A percentile compares a stretch with the other conserved stretches of the same genome.
Conservation (phyloP, 805 yeast genomes). For the Cyberlindnera euphorbiae region DNA sequence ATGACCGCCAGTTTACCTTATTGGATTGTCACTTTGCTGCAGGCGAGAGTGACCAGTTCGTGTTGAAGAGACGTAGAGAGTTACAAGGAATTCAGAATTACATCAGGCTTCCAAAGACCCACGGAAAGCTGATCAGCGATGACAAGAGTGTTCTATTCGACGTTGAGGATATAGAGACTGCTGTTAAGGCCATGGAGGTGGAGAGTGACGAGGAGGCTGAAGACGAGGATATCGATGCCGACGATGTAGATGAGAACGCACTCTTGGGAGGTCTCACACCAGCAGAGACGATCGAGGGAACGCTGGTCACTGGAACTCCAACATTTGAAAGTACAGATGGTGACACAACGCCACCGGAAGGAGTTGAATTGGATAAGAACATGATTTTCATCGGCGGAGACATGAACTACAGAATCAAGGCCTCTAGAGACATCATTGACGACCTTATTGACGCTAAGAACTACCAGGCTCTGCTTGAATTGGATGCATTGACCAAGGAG, state of each 20-base stretch:
- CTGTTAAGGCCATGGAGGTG: constrained; percentile 7
- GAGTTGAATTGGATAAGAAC: constrained; percentile 17
- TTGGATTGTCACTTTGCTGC: constrained; percentile 53
- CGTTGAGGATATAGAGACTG: constrained; percentile 23
- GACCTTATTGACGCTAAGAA: constrained; percentile 28
- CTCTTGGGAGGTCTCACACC: constrained; percentile 4
- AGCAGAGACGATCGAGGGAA: constrained; percentile 1
- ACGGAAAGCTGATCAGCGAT: constrained; percentile 22
- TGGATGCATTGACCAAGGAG: constrained; percentile 40
- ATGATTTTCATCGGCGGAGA: constrained; percentile 47
- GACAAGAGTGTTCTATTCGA: constrained; percentile 26
- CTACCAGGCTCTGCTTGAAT: constrained; percentile 32
- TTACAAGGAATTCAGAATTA: constrained; percentile 34
- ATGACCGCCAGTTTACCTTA: constrained; percentile 31
- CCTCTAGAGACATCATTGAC: constrained; percentile 27
- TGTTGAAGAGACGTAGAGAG: constrained; percentile 41
- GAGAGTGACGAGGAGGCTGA: constrained; percentile 15
- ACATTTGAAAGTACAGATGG: neutral
- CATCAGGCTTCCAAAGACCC: constrained; percentile 22
- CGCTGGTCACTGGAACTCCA: too few species aligned
- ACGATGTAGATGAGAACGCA: constrained; percentile 11
- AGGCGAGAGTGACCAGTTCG: constrained; percentile 37
- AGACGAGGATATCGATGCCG: constrained; percentile 9
- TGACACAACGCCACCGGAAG: too few species aligned
- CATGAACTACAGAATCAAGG: constrained; percentile 44